Evolutionary conservation across 2,329 filamentous ascomycete species (phyloP), one percentile per base, ranked within the genome.

Genomic region (Penicillium occitanis): DNA sequence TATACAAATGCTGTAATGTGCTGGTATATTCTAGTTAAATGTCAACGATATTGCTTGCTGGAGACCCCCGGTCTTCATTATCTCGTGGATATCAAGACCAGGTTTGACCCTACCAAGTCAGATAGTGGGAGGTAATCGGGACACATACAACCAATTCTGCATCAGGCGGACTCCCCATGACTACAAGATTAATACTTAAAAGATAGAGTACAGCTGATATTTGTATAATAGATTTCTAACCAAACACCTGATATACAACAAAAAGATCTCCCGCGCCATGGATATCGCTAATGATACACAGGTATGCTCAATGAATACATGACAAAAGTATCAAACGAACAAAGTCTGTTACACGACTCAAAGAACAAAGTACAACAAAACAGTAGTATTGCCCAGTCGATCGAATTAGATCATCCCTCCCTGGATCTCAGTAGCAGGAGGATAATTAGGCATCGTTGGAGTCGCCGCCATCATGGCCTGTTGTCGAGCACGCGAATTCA

Each of bases 401-500:
- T 28, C 17, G 11, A 50, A 66, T 74, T 71, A 81, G 63, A 81
- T 79, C 79, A 81, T 65, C 71, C 78, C 65, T 74, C 76, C 68
- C 70, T 76, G 61, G 70, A 75, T 35, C 35, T 46, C 57, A 73
- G 70, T 57, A 69, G 65, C 69, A 5, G 74, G 72, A 58, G 64
- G 42, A 40, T 50, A 57, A 30, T 37, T 46, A n/a, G 77, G 74
- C n/a, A 77, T 65, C 14, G 75, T 72, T 1, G 76, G 74, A 2
- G 71, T 68, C 57, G 70, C 70, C 5, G 70, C 70, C 59, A 73
- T 69, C 67, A 78, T 72, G 17, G 75, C 71, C 63, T 80, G 79
- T 65, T 81, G 78, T 33, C 80, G 74, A n/a, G 81, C 79, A 57
- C 77, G 78, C 6, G 75, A 77, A 61, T 82, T 79, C 66, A 86